Conservation (phyloP, 164 flowering plant genomes). For the Vitis amurensis region DNA sequence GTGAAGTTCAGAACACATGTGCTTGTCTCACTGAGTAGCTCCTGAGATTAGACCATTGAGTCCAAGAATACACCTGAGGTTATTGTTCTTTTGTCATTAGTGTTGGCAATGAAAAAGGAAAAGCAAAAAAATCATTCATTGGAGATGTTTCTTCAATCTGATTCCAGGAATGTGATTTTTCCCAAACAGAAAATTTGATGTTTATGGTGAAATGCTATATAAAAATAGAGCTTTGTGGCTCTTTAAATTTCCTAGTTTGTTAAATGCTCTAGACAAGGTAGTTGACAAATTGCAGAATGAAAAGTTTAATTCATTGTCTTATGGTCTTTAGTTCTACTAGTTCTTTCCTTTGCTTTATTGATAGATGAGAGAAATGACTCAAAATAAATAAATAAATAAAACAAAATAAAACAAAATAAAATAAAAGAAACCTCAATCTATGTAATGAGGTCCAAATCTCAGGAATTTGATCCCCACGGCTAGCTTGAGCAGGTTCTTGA, state of each 20-base stretch:
- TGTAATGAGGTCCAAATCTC: too few relatives aligned
- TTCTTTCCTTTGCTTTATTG: too few relatives aligned
- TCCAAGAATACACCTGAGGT: background rate
- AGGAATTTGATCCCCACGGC: too few relatives aligned
- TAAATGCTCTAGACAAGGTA: background rate
- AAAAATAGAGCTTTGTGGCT: background rate
- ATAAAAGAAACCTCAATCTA: too few relatives aligned
- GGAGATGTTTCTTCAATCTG: background rate
- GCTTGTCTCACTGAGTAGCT: background rate
- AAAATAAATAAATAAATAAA: too few relatives aligned
- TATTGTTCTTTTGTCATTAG: background rate
- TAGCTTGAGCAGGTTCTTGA: too few relatives aligned
- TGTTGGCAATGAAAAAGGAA: background rate
- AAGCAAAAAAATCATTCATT: background rate
- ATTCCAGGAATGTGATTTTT: background rate
- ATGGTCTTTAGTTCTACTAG: too few relatives aligned
- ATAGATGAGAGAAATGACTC: too few relatives aligned
- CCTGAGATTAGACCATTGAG: background rate
- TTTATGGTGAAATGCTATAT: background rate
- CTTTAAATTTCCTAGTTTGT: background rate
- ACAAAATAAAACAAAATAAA: too few relatives aligned
- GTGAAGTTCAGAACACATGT: conserved; percentile 21
- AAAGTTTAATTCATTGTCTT: too few relatives aligned
- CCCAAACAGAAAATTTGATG: background rate
- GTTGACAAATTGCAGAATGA: too few relatives aligned